Evolutionary conservation across 1,139 yeast species (phyloP), one percentile per base, ranked within the genome.

Genomic region (Kodamaea arcana): DNA sequence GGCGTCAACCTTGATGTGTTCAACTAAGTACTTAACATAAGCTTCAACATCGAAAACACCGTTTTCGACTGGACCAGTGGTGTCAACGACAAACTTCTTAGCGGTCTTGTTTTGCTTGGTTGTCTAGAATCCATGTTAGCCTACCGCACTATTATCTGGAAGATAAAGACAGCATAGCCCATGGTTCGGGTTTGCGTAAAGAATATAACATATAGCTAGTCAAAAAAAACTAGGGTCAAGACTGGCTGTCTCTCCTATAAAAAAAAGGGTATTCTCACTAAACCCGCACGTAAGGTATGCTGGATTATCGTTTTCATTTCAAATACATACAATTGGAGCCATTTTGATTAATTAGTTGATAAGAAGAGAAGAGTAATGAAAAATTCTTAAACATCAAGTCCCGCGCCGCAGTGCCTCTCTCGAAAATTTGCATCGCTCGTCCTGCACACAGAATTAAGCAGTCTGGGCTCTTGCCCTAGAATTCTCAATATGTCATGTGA

Each of bases 1-100:
- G 72, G 92, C 90, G 52, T 92, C 98, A 64, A 94, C 92, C 83
- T 94, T 94, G 85, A 94, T 90, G 86, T 87, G 96, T 77, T 92
- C 98, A 69, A 83, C 81, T 72, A 94, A 82, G 90, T 83, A 94
- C 81, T 92, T 90, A 65, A 87, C 95, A 80, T 90, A 87, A 62
- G 95, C 83, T 68, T 94, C 85, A 73, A 94, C 94, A 83, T 92
- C 97, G 64, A 88, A 85, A 65, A 88, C 94, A 76, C 92, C 96
- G 73, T 86, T 85, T 71, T 87, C 95, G 61, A 90, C 86, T 80
- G 96, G 96, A 62, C 95, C 96, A 51, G 94, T 79, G 68, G 87
- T 88, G 80, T 90, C 97, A 68, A 92, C 94, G 65, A 85, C 86
- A 77, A 83, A 88, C 76, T 87, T 86, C 80, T 83, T 85, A 66